A percentile compares a stretch with the other conserved stretches of the same genome.
Conservation (phyloP, 2,329 filamentous ascomycete species). For the Tolypocladium paradoxum region DNA sequence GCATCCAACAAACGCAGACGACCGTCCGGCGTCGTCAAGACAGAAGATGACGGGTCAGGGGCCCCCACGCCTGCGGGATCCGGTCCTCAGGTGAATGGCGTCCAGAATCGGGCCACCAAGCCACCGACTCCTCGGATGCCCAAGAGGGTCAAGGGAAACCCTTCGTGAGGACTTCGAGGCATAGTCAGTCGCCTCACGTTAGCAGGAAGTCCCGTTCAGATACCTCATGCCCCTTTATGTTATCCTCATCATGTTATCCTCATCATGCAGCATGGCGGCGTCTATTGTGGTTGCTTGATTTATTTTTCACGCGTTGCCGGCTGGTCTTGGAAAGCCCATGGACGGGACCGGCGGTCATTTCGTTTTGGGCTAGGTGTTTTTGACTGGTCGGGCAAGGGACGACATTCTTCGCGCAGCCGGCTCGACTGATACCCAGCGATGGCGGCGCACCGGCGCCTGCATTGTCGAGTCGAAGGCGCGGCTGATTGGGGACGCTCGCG, state of each 20-base stretch:
- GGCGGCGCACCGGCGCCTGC: conserved; percentile 2
- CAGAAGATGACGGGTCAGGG: conserved; percentile 41
- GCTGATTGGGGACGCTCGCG: not conserved
- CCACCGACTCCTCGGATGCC: conserved; percentile 46
- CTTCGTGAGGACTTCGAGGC: conserved; percentile 13
- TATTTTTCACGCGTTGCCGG: conserved; percentile 11
- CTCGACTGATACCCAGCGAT: conserved; percentile 9
- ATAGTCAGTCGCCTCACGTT: not conserved
- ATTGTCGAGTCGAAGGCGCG: not conserved
- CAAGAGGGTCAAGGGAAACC: conserved; percentile 43
- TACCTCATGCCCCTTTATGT: conserved; percentile 15
- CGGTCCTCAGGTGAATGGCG: conserved; percentile 39
- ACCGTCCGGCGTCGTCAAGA: conserved; percentile 47
- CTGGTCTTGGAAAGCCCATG: conserved; percentile 7
- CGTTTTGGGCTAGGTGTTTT: conserved; percentile 10
- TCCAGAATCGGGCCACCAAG: conserved; percentile 38
- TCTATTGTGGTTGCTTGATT: conserved; percentile 16
- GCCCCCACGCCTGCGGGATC: conserved; percentile 35
- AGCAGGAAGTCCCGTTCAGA: not conserved
- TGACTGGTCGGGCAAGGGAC: not conserved
- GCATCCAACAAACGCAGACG: conserved; percentile 48
- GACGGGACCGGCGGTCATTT: not conserved
- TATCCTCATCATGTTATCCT: conserved; percentile 18
- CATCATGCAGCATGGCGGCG: conserved; percentile 27
- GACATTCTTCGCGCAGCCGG: not conserved